A percentile compares a stretch with the other conserved stretches of the same genome.
Evolutionary conservation across 441 rosid genomes (phyloP).

Genomic region (Euphorbia corollata): DNA sequence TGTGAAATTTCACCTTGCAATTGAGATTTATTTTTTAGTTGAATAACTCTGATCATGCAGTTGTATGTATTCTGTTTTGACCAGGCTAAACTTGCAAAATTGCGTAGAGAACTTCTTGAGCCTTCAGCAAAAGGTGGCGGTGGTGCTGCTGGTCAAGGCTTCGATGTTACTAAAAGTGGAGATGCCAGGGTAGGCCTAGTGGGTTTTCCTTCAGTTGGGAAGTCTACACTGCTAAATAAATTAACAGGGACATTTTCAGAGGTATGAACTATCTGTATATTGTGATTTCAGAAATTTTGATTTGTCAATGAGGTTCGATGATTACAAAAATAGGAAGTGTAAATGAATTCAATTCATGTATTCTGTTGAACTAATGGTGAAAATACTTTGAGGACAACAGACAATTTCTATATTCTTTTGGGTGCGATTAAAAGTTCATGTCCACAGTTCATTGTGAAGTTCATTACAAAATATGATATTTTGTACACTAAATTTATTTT

Average conservation of each 20-base stretch:
- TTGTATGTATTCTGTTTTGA: background rate
- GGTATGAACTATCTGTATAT: slow-evolving; percentile 34
- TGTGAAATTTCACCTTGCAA: too few relatives aligned
- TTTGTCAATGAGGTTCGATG: background rate
- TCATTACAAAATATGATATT: background rate
- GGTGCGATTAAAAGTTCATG: background rate
- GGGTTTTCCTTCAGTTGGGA: slow-evolving; percentile 95
- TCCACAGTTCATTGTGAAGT: slow-evolving; percentile 2
- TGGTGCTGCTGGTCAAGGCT: slow-evolving; percentile 87
- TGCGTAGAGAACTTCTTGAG: slow-evolving; percentile 83
- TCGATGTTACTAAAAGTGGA: slow-evolving; percentile 95
- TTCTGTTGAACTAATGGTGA: background rate
- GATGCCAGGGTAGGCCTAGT: slow-evolving; percentile 94
- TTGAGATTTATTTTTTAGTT: background rate
- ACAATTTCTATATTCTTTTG: background rate
- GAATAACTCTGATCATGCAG: background rate
- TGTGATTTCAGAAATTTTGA: background rate
- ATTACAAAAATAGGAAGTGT: background rate
- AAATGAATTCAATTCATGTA: background rate
- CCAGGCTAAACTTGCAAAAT: slow-evolving; percentile 92
- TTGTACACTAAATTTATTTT: slow-evolving; percentile 10
- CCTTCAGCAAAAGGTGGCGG: slow-evolving; percentile 77
- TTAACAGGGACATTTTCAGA: slow-evolving; percentile 89
- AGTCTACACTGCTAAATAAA: slow-evolving; percentile 87
- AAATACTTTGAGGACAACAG: background rate